Evolutionary conservation across 768 basidiomycete genomes (phyloP), one percentile per base, ranked within the genome.

Genomic region (Trametes gibbosa): DNA sequence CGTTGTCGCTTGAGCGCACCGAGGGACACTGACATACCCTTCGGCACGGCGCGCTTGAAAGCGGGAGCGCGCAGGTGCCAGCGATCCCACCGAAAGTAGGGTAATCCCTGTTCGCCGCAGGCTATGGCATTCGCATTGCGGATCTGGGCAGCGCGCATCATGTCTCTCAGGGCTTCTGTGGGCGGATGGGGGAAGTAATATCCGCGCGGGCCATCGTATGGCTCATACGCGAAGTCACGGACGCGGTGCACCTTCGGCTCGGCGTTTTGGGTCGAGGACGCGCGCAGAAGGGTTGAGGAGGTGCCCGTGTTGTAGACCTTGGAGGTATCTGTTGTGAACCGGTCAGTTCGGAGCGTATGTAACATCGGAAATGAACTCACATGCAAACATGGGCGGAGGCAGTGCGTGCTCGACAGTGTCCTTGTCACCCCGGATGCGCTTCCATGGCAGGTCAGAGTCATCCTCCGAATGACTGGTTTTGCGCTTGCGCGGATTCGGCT

Each of bases 171-270:
- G 32, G 50, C 59, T 40, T 66, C 68, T 2, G 61, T 62, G 21
- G 66, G 70, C 7, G 63, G 63, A 24, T 68, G 57, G 4, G 66
- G 65, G 25, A 67, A 45, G 53, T 67, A 69, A 32, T 55, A 65
- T 10, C 61, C 56, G 25, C 59, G 56, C 3, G 56, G 55, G 19
- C 63, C 63, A 21, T 50, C 34, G 50, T 65, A 63, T 4, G 64
- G 52, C 48, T 65, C 67, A 46, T 65, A 57, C 5, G 67, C 68
- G 29, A 66, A 72, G 55, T 74, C 73, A 24, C 69, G 66, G 14
- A 64, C 56, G 7, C 23, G 34, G 27, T 19, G 19, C 7, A 16
- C 54, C 59, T 66, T 48, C 61, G 59, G 7, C 16, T 56, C 29
- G 3, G 47, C 37, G 7, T 19, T 32, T 2, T 39, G 27, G 7